Conservation (phyloP, 108 stramenopile genomes). For the Ochromonas danica region DNA sequence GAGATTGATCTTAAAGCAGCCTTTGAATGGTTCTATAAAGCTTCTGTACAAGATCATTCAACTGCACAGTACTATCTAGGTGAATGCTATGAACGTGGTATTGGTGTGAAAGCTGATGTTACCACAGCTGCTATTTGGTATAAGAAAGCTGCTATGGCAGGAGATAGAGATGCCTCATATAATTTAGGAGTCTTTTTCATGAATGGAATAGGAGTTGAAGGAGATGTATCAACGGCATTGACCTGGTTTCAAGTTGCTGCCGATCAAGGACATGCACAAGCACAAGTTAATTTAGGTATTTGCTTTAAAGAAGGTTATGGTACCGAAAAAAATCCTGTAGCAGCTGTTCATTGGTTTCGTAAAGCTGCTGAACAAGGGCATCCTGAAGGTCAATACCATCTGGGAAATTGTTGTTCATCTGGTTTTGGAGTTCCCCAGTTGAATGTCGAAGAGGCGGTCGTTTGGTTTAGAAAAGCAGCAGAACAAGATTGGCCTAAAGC, state of each 20-base stretch:
- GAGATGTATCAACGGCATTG: background rate
- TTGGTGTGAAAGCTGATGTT: background rate
- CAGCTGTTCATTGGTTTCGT: background rate
- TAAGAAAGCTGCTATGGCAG: background rate
- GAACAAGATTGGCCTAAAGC: background rate
- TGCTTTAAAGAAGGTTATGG: too few species aligned
- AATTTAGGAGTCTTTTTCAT: background rate
- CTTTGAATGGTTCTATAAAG: background rate
- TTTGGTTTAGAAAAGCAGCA: constrained; percentile 8
- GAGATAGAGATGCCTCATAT: background rate
- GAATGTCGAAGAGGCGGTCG: background rate
- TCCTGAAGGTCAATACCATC: background rate
- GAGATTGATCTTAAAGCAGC: background rate
- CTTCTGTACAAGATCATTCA: constrained; percentile 2
- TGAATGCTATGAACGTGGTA: constrained; percentile 7
- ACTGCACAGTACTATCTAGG: constrained; percentile 22
- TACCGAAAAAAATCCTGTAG: too few species aligned
- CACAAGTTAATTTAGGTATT: too few species aligned
- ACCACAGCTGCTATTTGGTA: background rate
- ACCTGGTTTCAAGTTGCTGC: too few species aligned
- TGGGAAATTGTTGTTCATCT: background rate
- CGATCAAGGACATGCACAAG: too few species aligned
- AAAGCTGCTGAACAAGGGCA: constrained; percentile 6
- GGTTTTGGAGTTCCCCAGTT: background rate
- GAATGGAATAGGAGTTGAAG: background rate